Evolutionary conservation across 306 rosid species (phyloP), one percentile per base, ranked within the genome.

Genomic region (Cicer arietinum): DNA sequence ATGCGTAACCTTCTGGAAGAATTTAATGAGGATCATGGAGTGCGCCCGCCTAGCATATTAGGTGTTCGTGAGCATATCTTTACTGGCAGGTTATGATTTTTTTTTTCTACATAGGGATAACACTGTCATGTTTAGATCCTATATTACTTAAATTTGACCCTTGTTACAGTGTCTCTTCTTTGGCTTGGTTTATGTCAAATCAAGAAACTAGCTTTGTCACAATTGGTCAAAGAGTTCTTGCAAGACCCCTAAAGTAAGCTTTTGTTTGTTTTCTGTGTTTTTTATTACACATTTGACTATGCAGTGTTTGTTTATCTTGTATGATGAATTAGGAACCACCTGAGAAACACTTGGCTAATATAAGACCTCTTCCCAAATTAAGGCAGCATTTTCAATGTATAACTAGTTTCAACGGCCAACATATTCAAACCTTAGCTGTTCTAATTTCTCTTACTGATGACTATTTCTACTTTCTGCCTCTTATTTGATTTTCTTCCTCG

Each of bases 181-280:
- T 92, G 85, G 99, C 99, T 70, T 94, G 99, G 99, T 94, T 94
- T 84, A 94, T 94, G 99, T 92, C 99, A 80, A 94, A 94, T 85
- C 99, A 94, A 89, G 99, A 94, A 86, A 89, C 94, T 68, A 90
- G 96, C 83, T 94, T 94, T 69, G 99, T 94, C 78, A 94, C 99
- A 45, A 82, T 94, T 67, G 99, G 99, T 61, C 99, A 94, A 80
- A 89, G 99, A 77, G 96, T 92, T 79, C 95, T 94, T 62, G 99
- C 99, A 79, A 89, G 92, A 79, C 96, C 99, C 30, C 83, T 94
- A 58, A 94, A 94, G 99, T 94, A 85, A 71, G 95, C 54, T 68
- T 69, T 78, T 77, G 30, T 54, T 54, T 65, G 44, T 54, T 50
- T 37, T 58, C 52, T 56, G 67, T 47, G 75, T 37, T 69, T 84